phyloP scores from a whole-genome alignment of 2,329 filamentous ascomycete genomes.

The Stylonectria norvegica region DNA sequence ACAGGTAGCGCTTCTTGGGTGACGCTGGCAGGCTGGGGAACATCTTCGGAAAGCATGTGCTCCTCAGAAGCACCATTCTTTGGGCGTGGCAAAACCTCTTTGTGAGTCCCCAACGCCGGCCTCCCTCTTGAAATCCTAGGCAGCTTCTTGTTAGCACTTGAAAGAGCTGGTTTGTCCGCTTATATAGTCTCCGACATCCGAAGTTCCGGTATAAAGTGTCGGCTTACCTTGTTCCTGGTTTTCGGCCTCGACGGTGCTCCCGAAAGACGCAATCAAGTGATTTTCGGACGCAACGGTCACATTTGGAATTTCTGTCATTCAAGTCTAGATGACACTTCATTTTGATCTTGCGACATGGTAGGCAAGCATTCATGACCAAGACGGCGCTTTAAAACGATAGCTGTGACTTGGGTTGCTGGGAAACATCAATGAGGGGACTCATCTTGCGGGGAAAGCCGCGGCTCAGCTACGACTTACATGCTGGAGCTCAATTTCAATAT shows the following conservation, averaged over 20 bases:
- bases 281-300: slow-evolving; percentile 37
- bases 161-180: neutral
- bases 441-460: too few species aligned
- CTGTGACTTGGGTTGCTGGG: too few species aligned
- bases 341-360: slow-evolving; percentile 37
- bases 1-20: neutral
- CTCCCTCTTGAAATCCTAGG: neutral
- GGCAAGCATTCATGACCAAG: slow-evolving; percentile 33
- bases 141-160: neutral
- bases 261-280: slow-evolving; percentile 36
- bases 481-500: too few species aligned
- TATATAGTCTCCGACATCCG: too few species aligned
- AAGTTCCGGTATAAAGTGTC: too few species aligned
- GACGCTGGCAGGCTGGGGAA: neutral
- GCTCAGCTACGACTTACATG: too few species aligned
- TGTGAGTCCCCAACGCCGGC: neutral
- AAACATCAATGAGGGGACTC: too few species aligned
- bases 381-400: too few species aligned
- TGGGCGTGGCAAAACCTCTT: neutral
- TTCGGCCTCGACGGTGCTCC: slow-evolving; percentile 38
- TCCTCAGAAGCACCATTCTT: neutral
- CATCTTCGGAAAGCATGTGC: neutral
- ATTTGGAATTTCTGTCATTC: slow-evolving; percentile 19
- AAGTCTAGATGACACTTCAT: slow-evolving; percentile 34
- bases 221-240: slow-evolving; percentile 34